Evolutionary conservation across 2,329 filamentous ascomycete species (phyloP).

Genomic region (Cytospora paraplurivora): DNA sequence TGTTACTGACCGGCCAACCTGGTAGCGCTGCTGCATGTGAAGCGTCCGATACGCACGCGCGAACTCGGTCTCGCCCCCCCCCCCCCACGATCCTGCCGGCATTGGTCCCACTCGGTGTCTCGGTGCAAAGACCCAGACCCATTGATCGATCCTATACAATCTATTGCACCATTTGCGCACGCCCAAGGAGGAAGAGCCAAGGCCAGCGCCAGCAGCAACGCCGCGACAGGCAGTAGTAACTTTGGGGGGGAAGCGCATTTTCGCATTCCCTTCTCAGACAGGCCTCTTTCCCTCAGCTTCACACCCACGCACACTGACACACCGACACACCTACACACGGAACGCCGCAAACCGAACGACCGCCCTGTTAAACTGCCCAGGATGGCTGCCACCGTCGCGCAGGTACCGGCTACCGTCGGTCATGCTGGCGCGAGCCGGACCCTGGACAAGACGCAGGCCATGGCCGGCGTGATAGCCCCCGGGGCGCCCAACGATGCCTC

Average conservation of each 20-base stretch:
- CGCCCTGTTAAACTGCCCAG: neutral
- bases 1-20: neutral
- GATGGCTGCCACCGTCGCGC: slow-evolving; percentile 41
- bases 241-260: neutral
- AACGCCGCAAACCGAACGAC: neutral
- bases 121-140: neutral
- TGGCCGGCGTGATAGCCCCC: slow-evolving; percentile 18
- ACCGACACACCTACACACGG: neutral
- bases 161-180: neutral
- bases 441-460: slow-evolving; percentile 22
- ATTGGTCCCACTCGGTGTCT: slow-evolving; percentile 9
- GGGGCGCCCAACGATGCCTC: slow-evolving; percentile 36
- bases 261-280: neutral
- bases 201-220: neutral
- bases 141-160: neutral
- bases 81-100: slow-evolving; percentile 3
- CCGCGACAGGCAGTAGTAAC: neutral
- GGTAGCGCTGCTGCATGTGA: slow-evolving; percentile 9
- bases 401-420: slow-evolving; percentile 31
- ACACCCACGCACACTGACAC: neutral
- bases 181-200: neutral
- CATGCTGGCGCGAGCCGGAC: slow-evolving; percentile 27
- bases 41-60: slow-evolving; percentile 10
- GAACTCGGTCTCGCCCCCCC: slow-evolving; percentile 10
- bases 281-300: slow-evolving; percentile 3